Base-by-base conservation (phyloP, 1,284 basidiomycete species). In the Trichosporon sp. region DNA sequence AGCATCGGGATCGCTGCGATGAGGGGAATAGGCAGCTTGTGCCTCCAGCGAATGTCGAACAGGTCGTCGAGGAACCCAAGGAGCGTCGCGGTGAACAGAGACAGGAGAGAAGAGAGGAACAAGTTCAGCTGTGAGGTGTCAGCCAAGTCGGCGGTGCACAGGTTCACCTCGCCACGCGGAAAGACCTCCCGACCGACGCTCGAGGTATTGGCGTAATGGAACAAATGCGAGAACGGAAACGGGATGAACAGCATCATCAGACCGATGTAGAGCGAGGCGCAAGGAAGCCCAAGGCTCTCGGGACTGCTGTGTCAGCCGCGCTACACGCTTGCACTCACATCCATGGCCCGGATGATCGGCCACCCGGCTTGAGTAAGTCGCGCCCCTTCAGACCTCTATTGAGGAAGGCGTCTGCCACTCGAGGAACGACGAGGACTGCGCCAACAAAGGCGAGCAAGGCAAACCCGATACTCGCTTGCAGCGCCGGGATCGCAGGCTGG, bases 41-140 rank as follows among this genome's bases (percentile, higher is more conserved):
- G 94, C 72, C 97, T 86, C 97, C 97, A 99, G 11, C 97, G 90
- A 76, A 99, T 98, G 81, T 99, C 97, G 78, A 99, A 99, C 1
- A 99, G 89, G 82, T 99, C 97, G 80, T 99, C 97, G 65, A 98
- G 86, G 79, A 99, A 98, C 8, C 97, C 96, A 1, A 99, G 89
- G 74, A 99, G 88, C 0, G 94, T 95, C 0, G 97, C 96, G 32
- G 94, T 93, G 32, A 98, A 85, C 26, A 99, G 87, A 0, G 93
- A 95, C 12, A 99, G 87, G 7, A 99, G 83, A 1, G 94, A 94
- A 0, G 96, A 96, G 16, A 99, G 88, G 83, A 97, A 99, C 1
- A 95, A 90, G 0, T 95, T 90, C 67, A 99, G 87, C 91, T 96
- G 75, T 32, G 59, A 70, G 61, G 19, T 3, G 65, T 64, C 54